Conservation (phyloP, 1,284 basidiomycete species). For the Phellinidium pouzarii region DNA sequence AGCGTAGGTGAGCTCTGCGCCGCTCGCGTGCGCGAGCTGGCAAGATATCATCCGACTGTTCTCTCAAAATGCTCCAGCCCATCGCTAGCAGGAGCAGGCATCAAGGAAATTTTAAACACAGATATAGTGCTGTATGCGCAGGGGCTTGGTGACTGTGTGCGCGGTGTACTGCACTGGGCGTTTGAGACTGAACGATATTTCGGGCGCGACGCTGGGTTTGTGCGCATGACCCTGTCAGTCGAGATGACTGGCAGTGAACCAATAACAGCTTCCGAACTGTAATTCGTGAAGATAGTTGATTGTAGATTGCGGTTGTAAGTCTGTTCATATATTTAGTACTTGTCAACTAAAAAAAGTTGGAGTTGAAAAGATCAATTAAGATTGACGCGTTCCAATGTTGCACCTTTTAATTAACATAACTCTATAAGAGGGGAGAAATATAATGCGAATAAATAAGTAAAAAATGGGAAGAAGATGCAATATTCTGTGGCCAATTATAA, state of each 20-base stretch:
- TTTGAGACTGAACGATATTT: conserved; percentile 15
- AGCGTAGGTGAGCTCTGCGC: background rate
- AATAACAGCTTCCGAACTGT: background rate
- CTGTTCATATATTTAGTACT: too few relatives aligned
- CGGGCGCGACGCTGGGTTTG: conserved; percentile 1
- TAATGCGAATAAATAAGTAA: too few relatives aligned
- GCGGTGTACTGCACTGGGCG: conserved; percentile 11
- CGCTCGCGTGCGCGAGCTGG: background rate
- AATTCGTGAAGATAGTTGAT: too few relatives aligned
- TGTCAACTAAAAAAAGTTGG: too few relatives aligned
- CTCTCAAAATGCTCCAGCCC: background rate
- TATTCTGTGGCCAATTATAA: too few relatives aligned
- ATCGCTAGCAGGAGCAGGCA: too few relatives aligned
- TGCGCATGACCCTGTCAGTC: conserved; percentile 6
- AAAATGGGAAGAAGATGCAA: too few relatives aligned
- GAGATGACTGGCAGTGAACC: background rate
- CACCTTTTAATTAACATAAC: too few relatives aligned
- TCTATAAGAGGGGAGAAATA: too few relatives aligned
- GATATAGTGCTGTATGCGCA: conserved; percentile 3
- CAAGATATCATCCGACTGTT: background rate
- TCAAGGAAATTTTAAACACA: background rate
- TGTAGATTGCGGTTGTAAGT: too few relatives aligned
- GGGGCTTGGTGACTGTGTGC: conserved; percentile 8
- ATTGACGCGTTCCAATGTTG: too few relatives aligned
- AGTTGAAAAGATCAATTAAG: too few relatives aligned